Evolutionary conservation across 495 filamentous ascomycete species (phyloP).

Genomic region (Hypoxylon fuscum): DNA sequence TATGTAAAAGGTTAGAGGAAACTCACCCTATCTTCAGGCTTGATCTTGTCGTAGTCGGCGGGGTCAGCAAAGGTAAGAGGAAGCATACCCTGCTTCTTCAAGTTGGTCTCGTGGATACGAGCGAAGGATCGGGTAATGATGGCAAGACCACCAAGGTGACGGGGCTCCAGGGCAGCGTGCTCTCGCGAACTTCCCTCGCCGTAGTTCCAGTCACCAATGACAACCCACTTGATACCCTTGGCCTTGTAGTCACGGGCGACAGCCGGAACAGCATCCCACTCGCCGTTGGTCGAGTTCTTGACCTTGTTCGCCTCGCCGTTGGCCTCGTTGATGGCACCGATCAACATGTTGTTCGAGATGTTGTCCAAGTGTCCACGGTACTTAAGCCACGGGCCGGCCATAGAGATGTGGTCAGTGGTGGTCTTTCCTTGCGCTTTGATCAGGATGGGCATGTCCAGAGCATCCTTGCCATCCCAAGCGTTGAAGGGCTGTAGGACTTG

Average conservation of each 20-base stretch:
- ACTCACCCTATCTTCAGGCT: slow-evolving; percentile 80
- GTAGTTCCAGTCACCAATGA: slow-evolving; percentile 99
- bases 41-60: slow-evolving; percentile 97
- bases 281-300: slow-evolving; percentile 86
- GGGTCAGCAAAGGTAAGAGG: slow-evolving; percentile 94
- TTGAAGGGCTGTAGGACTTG: slow-evolving; percentile 89
- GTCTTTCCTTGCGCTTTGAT: slow-evolving; percentile 99
- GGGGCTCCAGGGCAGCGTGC: slow-evolving; percentile 96
- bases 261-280: slow-evolving; percentile 87
- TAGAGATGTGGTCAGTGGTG: slow-evolving; percentile 99
- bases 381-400: slow-evolving; percentile 99
- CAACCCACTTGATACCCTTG: slow-evolving; percentile 95
- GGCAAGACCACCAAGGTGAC: slow-evolving; percentile 95
- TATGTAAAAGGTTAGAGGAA: slow-evolving; percentile 6
- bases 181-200: slow-evolving; percentile 97
- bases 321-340: slow-evolving; percentile 93
- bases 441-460: slow-evolving; percentile 84
- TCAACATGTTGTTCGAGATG: slow-evolving; percentile 99
- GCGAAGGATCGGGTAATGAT: slow-evolving; percentile 97
- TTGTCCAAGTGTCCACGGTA: slow-evolving; percentile 99
- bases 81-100: slow-evolving; percentile 99
- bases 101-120: slow-evolving; percentile 99
- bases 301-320: slow-evolving; percentile 99
- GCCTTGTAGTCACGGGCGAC: slow-evolving; percentile 99
- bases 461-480: slow-evolving; percentile 95